phyloP scores from a whole-genome alignment of 176 grass and related monocot genomes.

The Oryza australiensis region DNA sequence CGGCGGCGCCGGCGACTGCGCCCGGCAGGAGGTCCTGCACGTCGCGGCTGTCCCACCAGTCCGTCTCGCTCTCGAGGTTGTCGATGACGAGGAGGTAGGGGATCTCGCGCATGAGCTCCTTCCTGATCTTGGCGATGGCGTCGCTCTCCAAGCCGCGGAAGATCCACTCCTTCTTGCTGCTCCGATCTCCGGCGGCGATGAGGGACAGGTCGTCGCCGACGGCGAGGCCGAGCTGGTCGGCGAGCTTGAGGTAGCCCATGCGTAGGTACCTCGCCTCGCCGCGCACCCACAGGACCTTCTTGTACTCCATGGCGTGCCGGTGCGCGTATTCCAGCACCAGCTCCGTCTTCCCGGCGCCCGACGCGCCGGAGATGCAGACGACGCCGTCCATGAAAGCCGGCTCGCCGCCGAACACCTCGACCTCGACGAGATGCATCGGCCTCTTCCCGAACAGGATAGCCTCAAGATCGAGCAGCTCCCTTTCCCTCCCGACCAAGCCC shows the following conservation, averaged over 20 bases:
- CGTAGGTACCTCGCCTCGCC: conserved; percentile 60
- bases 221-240: conserved; percentile 38
- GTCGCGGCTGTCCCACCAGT: conserved; percentile 64
- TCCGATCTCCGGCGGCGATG: not conserved
- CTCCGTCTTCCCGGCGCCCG: conserved; percentile 67
- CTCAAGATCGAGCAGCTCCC: conserved; percentile 48
- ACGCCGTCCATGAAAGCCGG: conserved; percentile 25
- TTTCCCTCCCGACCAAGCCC: conserved; percentile 48
- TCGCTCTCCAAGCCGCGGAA: conserved; percentile 49
- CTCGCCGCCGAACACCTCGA: not conserved
- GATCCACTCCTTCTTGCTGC: not conserved
- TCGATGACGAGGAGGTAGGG: conserved; percentile 65
- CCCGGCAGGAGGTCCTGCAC: conserved; percentile 53
- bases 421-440: not conserved
- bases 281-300: conserved; percentile 56
- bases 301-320: conserved; percentile 54
- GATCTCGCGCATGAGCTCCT: conserved; percentile 57
- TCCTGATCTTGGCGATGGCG: conserved; percentile 52
- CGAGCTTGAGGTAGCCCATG: conserved; percentile 58
- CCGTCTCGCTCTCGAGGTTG: conserved; percentile 61
- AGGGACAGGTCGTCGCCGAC: conserved; percentile 20
- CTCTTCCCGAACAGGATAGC: conserved; percentile 32
- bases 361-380: conserved; percentile 49
- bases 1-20: not conserved
- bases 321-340: conserved; percentile 60